Base-by-base conservation (phyloP, 192 early-diverging fungal species). In the Umbelopsis sp. region DNA sequence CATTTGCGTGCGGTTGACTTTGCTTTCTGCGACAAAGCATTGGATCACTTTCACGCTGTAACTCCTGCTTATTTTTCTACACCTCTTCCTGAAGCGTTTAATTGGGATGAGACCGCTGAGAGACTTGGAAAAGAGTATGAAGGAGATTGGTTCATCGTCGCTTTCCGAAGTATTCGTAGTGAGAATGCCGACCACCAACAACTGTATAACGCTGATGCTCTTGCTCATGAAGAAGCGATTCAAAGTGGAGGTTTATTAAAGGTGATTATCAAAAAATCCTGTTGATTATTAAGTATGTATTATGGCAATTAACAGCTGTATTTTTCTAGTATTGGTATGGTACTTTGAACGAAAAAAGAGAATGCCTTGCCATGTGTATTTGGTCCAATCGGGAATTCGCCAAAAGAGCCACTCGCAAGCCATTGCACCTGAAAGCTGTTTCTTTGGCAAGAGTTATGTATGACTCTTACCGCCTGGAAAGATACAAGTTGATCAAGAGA, bases 351-450 rank as follows among this genome's bases (percentile, higher is more conserved):
- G 69, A 77, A 47, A 67, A 75, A 11, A 68, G 76, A 64, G 71
- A 78, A 67, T 86, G 84, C 69, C 69, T 84, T 12, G 84, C 84
- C 1, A 86, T 84, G 82, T 86, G 84, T 66, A 76, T 86, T 6
- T 86, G 84, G 84, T 46, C 73, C 21, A 74, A 74, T 21, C 64
- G 73, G 50, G 80, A 82, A 5, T 84, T 69, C 44, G 84, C 84
- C 16, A 30, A 46, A 49, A 50, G 50, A 45, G 84, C 84, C 6
- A 82, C 78, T 13, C 46, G 37, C 11, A 78, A 78, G 47, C 82
- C 82, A 20, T 64, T 75, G 8, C 84, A 86, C 72, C n/a, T 76
- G 3, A 44, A 74, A 47, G 84, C 84, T 21, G 71, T 77, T 37
- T 73, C 64, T 45, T 53, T 86, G 18, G 80, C 84, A 47, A 27